These are phyloP conservation scores for Tephrocybe sp. DNA, from an alignment of 768 basidiomycete species.

Conservation along the genomic window DNA sequence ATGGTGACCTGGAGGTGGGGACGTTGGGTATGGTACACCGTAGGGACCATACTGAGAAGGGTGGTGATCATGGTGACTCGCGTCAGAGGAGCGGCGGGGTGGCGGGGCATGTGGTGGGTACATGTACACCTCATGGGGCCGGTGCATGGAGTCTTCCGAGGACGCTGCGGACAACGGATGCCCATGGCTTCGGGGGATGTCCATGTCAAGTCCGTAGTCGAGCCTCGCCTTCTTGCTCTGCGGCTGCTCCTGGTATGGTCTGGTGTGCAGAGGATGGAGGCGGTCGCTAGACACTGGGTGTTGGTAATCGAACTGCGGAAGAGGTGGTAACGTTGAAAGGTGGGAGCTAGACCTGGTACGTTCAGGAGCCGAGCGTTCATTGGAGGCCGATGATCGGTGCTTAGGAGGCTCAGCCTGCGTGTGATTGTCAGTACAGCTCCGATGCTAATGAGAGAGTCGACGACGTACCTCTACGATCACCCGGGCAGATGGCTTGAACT, in stretches of 20 bases:
- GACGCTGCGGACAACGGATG: conserved; percentile 1
- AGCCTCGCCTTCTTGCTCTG: conserved; percentile 19
- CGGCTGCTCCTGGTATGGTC: conserved; percentile 17
- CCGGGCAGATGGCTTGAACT: conserved; percentile 10
- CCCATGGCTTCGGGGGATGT: conserved; percentile 7
- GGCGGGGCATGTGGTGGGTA: conserved; percentile 1
- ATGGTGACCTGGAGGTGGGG: conserved; percentile 3
- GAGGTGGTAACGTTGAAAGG: conserved; percentile 12
- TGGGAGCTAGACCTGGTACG: conserved; percentile 4
- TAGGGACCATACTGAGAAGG: conserved; percentile 3
- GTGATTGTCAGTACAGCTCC: neutral
- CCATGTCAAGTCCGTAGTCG: conserved; percentile 9
- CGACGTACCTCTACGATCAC: conserved; percentile 12
- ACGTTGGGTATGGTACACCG: conserved; percentile 4
- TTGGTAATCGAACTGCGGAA: conserved; percentile 14
- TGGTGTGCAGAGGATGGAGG: conserved; percentile 21
- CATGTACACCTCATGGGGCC: conserved; percentile 10
- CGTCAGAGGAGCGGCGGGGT: conserved; percentile 2
- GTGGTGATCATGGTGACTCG: neutral
- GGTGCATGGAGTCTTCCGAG: conserved; percentile 5
- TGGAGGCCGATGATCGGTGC: neutral
- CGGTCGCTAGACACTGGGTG: conserved; percentile 21
- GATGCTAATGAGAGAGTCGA: neutral
- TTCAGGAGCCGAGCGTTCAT: conserved; percentile 7
- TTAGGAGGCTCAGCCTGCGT: conserved; percentile 6